A percentile compares a stretch with the other conserved stretches of the same genome.
These are phyloP conservation scores for Zangia roseola DNA, from an alignment of 768 basidiomycete genomes.

Conservation along the genomic window DNA sequence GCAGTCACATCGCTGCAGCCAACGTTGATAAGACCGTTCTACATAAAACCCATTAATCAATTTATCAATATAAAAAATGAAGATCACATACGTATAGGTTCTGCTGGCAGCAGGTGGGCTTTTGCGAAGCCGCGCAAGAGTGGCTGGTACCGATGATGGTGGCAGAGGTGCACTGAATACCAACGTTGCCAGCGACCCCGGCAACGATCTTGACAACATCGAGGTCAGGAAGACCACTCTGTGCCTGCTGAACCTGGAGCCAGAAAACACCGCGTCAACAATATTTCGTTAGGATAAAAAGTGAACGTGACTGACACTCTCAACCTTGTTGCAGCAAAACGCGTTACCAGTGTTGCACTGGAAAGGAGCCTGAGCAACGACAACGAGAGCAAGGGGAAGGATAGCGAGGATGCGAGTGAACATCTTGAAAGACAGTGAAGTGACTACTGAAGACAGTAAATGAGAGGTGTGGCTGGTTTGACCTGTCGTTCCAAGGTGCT, in stretches of 20 bases:
- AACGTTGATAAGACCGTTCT: slow-evolving; percentile 7
- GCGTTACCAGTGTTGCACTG: slow-evolving; percentile 6
- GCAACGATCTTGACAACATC: not conserved
- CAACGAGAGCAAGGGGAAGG: slow-evolving; percentile 17
- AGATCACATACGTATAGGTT: slow-evolving; percentile 5
- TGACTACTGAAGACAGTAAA: not conserved
- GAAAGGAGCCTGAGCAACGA: slow-evolving; percentile 7
- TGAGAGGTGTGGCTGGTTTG: not conserved
- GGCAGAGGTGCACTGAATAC: not conserved
- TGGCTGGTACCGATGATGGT: not conserved
- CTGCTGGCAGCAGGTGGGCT: slow-evolving; percentile 9
- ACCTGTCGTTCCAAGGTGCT: not conserved
- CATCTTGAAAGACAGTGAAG: slow-evolving; percentile 2
- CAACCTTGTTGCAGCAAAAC: slow-evolving; percentile 11
- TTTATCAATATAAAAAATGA: too few relatives aligned
- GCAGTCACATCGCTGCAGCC: not conserved
- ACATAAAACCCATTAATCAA: too few relatives aligned
- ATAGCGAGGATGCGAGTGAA: slow-evolving; percentile 19
- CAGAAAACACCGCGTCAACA: not conserved
- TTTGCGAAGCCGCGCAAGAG: not conserved
- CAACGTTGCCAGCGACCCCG: not conserved
- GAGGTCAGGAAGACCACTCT: fast-evolving
- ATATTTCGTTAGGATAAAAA: too few relatives aligned
- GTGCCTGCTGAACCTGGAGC: not conserved
- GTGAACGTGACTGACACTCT: slow-evolving; percentile 5